A percentile compares a stretch with the other conserved stretches of the same genome.
Conservation (phyloP, 495 filamentous ascomycete genomes). For the Hyaloscypha variabilis region DNA sequence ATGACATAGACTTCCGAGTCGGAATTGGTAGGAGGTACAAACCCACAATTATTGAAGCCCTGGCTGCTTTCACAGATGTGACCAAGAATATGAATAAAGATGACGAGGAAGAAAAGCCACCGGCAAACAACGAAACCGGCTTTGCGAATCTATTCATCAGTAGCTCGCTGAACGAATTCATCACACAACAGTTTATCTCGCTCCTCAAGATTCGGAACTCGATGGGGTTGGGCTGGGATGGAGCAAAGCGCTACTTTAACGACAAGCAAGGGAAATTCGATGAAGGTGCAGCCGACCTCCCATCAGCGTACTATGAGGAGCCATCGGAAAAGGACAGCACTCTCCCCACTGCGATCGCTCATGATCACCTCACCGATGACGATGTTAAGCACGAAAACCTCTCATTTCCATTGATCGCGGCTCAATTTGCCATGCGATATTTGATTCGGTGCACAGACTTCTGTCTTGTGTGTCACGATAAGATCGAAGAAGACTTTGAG, state of each 20-base stretch:
- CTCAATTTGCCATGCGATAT: conserved; percentile 73
- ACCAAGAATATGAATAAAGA: conserved; percentile 32
- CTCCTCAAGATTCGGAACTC: conserved; percentile 62
- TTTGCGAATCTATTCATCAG: conserved; percentile 65
- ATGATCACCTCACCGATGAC: conserved; percentile 53
- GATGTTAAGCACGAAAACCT: conserved; percentile 29
- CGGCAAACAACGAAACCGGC: background rate
- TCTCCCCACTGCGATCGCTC: conserved; percentile 41
- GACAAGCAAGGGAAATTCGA: conserved; percentile 23
- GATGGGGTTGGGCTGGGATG: conserved; percentile 64
- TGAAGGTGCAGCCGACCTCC: conserved; percentile 13
- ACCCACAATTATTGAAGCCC: conserved; percentile 39
- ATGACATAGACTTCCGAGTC: conserved; percentile 36
- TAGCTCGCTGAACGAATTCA: conserved; percentile 67
- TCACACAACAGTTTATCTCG: conserved; percentile 67
- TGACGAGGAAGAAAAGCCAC: background rate
- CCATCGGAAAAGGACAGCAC: conserved; percentile 15
- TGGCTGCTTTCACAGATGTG: conserved; percentile 28
- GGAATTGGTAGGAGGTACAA: conserved; percentile 54
- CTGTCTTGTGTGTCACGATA: conserved; percentile 80
- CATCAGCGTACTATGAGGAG: conserved; percentile 19
- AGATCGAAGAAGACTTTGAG: conserved; percentile 70
- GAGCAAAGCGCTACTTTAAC: conserved; percentile 56
- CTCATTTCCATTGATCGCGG: conserved; percentile 29
- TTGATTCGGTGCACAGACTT: conserved; percentile 85